Evolutionary conservation across 805 yeast species (phyloP).

Genomic region (Wickerhamiella lipophila): DNA sequence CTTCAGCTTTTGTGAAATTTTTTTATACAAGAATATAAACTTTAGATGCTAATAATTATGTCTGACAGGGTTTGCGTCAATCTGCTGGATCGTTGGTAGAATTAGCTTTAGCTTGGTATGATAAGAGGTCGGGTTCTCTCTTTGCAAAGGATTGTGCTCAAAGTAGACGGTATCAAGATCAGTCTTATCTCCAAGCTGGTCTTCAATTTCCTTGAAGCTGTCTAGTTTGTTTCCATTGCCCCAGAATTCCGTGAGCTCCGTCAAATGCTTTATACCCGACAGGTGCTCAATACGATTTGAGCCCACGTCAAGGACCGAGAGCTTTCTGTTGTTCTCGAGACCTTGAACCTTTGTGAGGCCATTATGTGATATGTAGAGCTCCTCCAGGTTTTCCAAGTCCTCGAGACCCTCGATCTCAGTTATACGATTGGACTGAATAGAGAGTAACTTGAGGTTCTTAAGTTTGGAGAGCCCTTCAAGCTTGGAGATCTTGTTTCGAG

Average conservation of each 20-base stretch:
- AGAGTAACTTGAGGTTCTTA: constrained; percentile 53
- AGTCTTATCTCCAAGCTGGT: constrained; percentile 49
- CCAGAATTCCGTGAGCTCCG: constrained; percentile 83
- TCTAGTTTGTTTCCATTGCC: constrained; percentile 65
- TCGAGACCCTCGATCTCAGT: constrained; percentile 74
- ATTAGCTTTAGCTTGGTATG: constrained; percentile 68
- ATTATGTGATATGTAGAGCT: constrained; percentile 78
- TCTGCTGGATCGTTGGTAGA: constrained; percentile 58
- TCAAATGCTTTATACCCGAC: constrained; percentile 52
- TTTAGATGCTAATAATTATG: constrained; percentile 5
- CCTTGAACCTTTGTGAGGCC: constrained; percentile 65
- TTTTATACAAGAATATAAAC: too few species aligned
- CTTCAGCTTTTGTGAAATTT: too few species aligned
- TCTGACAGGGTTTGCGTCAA: constrained; percentile 67
- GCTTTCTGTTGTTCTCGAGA: constrained; percentile 52
- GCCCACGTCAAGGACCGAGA: constrained; percentile 69
- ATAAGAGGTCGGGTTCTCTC: constrained; percentile 61
- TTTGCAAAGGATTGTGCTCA: constrained; percentile 85
- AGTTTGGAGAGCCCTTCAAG: constrained; percentile 52
- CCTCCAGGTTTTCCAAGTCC: constrained; percentile 57
- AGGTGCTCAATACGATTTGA: constrained; percentile 53
- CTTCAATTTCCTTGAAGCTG: constrained; percentile 54
- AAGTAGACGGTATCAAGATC: constrained; percentile 78
- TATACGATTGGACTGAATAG: constrained; percentile 78
- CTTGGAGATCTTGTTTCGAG: constrained; percentile 63